Base-by-base conservation (phyloP, 2,329 filamentous ascomycete genomes). In the Fusarium brevicatenulatum region DNA sequence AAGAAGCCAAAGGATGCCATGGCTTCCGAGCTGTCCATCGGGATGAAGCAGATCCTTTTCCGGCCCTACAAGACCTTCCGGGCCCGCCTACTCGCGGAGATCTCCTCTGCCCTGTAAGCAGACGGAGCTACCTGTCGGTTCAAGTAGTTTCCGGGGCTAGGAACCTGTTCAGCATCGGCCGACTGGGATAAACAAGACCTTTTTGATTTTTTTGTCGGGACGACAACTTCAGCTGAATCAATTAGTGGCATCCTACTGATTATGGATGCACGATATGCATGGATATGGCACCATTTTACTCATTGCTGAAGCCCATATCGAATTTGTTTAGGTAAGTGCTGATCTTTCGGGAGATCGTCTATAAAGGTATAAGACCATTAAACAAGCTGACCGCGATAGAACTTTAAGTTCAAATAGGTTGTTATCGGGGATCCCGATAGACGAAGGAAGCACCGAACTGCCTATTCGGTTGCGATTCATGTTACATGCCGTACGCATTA, bases 11-110 rank as follows among this genome's bases (percentile, higher is more conserved):
- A 52, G 7, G 42, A 44, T 3, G 28, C 54, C 2, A 52, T 73
- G 18, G 52, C 42, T 1, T 49, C 44, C 9, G 58, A 47, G 16
- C 47, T 77, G 36, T n/a, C 42, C 8, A 66, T 78, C 21, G 30
- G 39, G 11, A 65, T 60, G 28, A 67, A 32, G 16, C 65, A 62
- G 42, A 47, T 78, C 23, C 10, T 55, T 2, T 78, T 67, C 23
- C 52, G 66, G 23, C 76, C 76, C 4, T 77, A 71, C 28, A 59
- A 71, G 7, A 72, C 66, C 15, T 36, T 77, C 6, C 62, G 66
- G 36, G 23, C 58, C 11, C 66, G 75, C 19, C 55, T 77, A 0
- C 52, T 74, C 9, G 25, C 66, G 7, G 72, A 58, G 15, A 47
- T 74, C 21, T 34, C 23, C 11, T 36, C 28, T 28, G 58, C 30